These are phyloP conservation scores for Alternaria metachromatica DNA, from an alignment of 2,329 filamentous ascomycete species.

Conservation along the genomic window DNA sequence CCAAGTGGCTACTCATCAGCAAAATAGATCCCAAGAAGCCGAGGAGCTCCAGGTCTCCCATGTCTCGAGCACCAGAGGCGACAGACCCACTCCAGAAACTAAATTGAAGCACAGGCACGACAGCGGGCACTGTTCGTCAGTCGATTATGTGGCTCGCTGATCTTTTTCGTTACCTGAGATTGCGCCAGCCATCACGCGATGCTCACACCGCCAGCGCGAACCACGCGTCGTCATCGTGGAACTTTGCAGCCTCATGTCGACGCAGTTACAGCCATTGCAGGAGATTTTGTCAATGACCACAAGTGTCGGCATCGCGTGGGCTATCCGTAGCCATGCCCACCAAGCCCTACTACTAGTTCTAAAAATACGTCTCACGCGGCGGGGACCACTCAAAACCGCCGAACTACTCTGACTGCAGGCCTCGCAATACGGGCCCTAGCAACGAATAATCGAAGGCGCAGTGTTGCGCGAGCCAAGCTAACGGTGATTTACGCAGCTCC, in stretches of 20 bases:
- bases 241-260: slow-evolving; percentile 1
- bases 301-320: slow-evolving; percentile 23
- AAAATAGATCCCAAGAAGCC: neutral
- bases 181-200: slow-evolving; percentile 11
- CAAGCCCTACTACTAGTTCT: slow-evolving; percentile 9
- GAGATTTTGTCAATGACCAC: slow-evolving; percentile 17
- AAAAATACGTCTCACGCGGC: slow-evolving; percentile 22
- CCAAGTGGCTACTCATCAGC: neutral
- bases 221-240: slow-evolving; percentile 17
- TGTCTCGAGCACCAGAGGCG: slow-evolving; percentile 3
- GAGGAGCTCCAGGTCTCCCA: neutral
- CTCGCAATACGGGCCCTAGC: slow-evolving; percentile 21
- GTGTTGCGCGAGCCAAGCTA: slow-evolving; percentile 31
- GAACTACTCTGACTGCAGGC: slow-evolving; percentile 18
- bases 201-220: slow-evolving; percentile 7
- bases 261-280: slow-evolving; percentile 15
- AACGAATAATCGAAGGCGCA: slow-evolving; percentile 33
- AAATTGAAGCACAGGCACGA: slow-evolving; percentile 6
- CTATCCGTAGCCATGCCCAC: slow-evolving; percentile 2
- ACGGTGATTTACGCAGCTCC: slow-evolving; percentile 22
- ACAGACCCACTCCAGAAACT: slow-evolving; percentile 3
- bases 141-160: slow-evolving; percentile 12
- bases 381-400: slow-evolving; percentile 10
- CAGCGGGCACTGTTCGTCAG: slow-evolving; percentile 9
- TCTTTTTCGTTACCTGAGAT: slow-evolving; percentile 7